phyloP scores from a whole-genome alignment of 495 filamentous ascomycete genomes.

The Pyrenopolyporus hunteri region DNA sequence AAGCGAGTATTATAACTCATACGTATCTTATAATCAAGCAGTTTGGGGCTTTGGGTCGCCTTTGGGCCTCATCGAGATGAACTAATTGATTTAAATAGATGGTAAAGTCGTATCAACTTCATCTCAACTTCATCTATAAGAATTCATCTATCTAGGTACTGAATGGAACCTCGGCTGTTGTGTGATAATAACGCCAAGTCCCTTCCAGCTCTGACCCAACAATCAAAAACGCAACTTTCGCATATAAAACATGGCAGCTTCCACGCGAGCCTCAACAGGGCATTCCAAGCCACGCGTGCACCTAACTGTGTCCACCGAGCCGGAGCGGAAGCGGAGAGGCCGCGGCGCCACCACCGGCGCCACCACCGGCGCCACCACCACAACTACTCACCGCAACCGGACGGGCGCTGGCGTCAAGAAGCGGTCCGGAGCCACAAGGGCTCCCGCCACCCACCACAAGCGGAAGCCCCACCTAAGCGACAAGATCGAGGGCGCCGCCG shows the following conservation, averaged over 20 bases:
- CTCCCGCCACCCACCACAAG: constrained; percentile 45
- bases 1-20: constrained; percentile 12
- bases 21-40: constrained; percentile 20
- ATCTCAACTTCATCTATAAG: not conserved
- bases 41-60: not conserved
- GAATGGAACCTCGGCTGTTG: not conserved
- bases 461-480: constrained; percentile 44
- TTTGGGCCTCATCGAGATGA: not conserved
- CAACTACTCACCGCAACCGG: constrained; percentile 1
- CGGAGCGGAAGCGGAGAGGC: constrained; percentile 37
- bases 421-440: constrained; percentile 21
- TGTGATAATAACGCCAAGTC: not conserved
- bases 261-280: constrained; percentile 42
- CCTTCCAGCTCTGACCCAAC: not conserved
- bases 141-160: not conserved
- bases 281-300: constrained; percentile 38
- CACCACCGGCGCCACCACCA: constrained; percentile 12
- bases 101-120: not conserved
- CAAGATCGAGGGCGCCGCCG: constrained; percentile 43
- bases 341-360: constrained; percentile 18
- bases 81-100: too few relatives aligned
- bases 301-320: constrained; percentile 34
- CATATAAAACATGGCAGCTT: constrained; percentile 33
- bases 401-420: constrained; percentile 21
- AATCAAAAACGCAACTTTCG: not conserved